These are phyloP conservation scores for Blastomyces emzantsi DNA, from an alignment of 2,329 filamentous ascomycete species.

Conservation along the genomic window DNA sequence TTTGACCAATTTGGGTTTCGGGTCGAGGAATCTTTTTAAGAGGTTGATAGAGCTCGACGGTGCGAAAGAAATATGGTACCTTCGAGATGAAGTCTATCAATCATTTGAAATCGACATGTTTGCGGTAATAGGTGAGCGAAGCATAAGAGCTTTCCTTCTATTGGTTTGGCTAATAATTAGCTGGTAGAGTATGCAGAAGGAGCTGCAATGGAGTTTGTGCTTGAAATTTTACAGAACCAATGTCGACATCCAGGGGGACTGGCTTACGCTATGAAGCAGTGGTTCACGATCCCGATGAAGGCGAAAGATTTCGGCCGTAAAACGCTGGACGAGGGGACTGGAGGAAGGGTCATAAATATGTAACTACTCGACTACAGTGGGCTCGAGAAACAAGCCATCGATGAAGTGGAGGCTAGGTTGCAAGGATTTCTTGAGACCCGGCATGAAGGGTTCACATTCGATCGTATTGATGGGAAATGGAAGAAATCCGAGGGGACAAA, in stretches of 20 bases:
- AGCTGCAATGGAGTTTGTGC: background rate
- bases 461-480: background rate
- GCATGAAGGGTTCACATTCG: background rate
- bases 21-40: background rate
- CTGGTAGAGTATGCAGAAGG: background rate
- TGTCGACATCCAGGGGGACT: no score
- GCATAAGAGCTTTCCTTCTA: background rate
- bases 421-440: background rate
- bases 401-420: background rate
- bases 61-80: background rate
- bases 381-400: background rate
- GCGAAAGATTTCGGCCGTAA: background rate
- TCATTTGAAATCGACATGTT: background rate
- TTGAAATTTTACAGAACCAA: background rate
- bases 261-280: background rate
- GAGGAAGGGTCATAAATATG: background rate
- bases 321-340: accelerated
- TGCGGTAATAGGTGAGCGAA: background rate
- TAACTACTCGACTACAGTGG: background rate
- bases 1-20: background rate
- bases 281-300: background rate
- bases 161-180: background rate
- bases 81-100: background rate
- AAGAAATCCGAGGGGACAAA: background rate
- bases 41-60: background rate